Evolutionary conservation across 148 eudicot genomes (phyloP).

Genomic region (Rhododendron henanense): DNA sequence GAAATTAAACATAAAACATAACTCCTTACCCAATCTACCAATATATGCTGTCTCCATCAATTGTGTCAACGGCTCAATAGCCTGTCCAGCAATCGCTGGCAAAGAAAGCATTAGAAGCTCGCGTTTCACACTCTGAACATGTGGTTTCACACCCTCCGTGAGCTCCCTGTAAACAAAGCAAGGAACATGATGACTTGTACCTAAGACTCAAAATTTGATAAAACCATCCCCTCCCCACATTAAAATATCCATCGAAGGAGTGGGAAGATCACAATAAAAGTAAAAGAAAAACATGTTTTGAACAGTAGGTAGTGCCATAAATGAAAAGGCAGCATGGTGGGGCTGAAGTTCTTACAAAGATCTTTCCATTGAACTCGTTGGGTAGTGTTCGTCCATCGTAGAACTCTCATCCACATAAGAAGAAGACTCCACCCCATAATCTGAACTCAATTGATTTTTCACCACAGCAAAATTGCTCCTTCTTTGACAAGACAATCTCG

Average conservation of each 20-base stretch:
- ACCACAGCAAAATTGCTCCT: slow-evolving; percentile 25
- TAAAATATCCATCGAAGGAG: neutral
- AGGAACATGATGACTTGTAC: neutral
- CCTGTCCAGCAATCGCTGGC: slow-evolving; percentile 91
- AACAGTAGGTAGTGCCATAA: neutral
- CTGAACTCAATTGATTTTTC: slow-evolving; percentile 33
- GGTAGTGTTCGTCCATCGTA: slow-evolving; percentile 14
- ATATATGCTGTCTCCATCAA: slow-evolving; percentile 94
- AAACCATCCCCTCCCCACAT: neutral
- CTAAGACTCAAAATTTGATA: neutral
- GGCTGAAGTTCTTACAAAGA: slow-evolving; percentile 20
- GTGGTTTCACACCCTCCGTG: slow-evolving; percentile 15
- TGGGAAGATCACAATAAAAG: neutral
- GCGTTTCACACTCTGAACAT: slow-evolving; percentile 26
- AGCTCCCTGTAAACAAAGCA: slow-evolving; percentile 36
- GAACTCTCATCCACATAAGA: slow-evolving; percentile 41
- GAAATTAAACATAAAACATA: neutral
- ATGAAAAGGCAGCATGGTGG: neutral
- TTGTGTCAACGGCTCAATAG: slow-evolving; percentile 87
- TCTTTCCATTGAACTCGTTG: slow-evolving; percentile 22
- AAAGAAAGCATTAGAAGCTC: slow-evolving; percentile 70
- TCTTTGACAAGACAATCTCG: slow-evolving; percentile 23
- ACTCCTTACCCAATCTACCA: slow-evolving; percentile 73
- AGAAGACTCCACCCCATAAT: slow-evolving; percentile 35
- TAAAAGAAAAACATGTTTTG: neutral